Conservation (phyloP, 805 yeast genomes). For the Candida parachauliodes region DNA sequence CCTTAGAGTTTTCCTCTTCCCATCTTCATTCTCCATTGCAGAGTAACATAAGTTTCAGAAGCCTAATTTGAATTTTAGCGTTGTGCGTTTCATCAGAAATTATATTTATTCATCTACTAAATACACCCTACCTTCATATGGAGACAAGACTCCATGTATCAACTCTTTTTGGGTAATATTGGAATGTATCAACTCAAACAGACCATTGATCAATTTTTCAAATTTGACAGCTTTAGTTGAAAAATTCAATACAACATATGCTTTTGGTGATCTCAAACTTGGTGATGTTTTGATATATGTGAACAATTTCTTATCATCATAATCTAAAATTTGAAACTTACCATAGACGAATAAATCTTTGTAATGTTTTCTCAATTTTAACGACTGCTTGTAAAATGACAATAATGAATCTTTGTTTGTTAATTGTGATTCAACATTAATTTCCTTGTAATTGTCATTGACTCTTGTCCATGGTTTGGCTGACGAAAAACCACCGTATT, state of each 20-base stretch:
- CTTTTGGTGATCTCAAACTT: constrained; percentile 18
- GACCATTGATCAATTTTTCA: constrained; percentile 24
- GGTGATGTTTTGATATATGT: constrained; percentile 27
- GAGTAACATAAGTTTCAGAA: too few relatives aligned
- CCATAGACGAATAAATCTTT: constrained; percentile 47
- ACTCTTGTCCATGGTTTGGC: constrained; percentile 52
- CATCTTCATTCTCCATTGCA: constrained; percentile 6
- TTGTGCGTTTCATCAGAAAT: neutral
- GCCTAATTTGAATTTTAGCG: neutral
- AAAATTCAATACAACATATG: constrained; percentile 45
- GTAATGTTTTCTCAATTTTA: constrained; percentile 41
- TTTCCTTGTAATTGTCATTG: constrained; percentile 46
- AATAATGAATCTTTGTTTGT: constrained; percentile 44
- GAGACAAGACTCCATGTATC: constrained; percentile 25
- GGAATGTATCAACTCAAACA: constrained; percentile 28
- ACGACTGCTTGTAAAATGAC: constrained; percentile 43
- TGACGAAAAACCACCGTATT: constrained; percentile 46
- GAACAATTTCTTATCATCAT: constrained; percentile 39
- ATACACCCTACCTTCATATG: constrained; percentile 47
- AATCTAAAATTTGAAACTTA: constrained; percentile 39
- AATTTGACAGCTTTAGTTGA: constrained; percentile 29
- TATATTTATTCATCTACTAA: constrained; percentile 6
- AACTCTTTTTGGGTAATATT: constrained; percentile 19
- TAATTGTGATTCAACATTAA: constrained; percentile 47
- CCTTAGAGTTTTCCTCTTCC: constrained; percentile 35